Evolutionary conservation across 257 asterid genomes (phyloP).

Genomic region (Solanum bulbocastanum): DNA sequence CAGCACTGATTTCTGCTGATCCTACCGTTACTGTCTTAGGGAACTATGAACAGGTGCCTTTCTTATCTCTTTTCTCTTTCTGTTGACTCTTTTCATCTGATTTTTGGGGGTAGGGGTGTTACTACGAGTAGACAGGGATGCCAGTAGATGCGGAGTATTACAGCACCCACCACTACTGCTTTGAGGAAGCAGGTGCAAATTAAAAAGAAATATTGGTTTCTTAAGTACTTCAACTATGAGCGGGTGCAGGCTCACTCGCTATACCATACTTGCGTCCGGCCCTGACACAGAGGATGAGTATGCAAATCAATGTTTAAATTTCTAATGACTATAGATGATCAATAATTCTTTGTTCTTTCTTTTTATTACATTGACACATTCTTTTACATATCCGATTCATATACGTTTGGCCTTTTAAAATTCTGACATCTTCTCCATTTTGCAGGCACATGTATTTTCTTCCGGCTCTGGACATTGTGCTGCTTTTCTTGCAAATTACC

Average conservation of each 20-base stretch:
- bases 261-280: neutral
- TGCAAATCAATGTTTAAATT: neutral
- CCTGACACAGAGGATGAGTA: neutral
- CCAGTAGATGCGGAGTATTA: neutral
- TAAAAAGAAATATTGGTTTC: neutral
- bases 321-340: neutral
- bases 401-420: neutral
- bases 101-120: neutral
- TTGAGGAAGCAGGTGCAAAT: neutral
- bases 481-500: conserved; percentile 80
- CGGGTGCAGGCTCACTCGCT: neutral
- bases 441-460: conserved; percentile 60
- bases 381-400: neutral
- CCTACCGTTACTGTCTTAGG: conserved; percentile 51
- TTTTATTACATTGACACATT: neutral
- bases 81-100: neutral
- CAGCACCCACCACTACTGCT: neutral
- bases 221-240: neutral
- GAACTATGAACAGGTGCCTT: conserved; percentile 67
- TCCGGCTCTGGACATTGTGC: conserved; percentile 71
- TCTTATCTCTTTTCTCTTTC: neutral
- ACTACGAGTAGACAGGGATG: neutral
- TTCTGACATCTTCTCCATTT: conserved; percentile 6
- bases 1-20: conserved; percentile 57
- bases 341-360: neutral